Conservation (phyloP, 805 yeast species). For the Schwanniomyces yamadae region DNA sequence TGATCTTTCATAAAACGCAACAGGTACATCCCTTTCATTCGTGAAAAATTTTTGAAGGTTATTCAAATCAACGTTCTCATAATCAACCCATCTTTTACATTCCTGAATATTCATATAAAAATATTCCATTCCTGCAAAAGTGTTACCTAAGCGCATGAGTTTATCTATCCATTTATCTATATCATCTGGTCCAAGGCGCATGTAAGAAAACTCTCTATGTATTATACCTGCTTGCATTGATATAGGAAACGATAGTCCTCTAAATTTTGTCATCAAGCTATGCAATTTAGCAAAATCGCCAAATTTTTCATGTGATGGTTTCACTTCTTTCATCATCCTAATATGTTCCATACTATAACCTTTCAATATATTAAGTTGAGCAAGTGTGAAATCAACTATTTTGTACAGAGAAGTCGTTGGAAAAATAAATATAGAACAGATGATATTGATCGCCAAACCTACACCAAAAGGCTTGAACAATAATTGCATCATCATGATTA, state of each 20-base stretch:
- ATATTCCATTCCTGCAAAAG: constrained; percentile 24
- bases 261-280: constrained; percentile 16
- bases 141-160: constrained; percentile 20
- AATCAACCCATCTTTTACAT: constrained; percentile 20
- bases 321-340: constrained; percentile 21
- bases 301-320: constrained; percentile 25
- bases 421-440: constrained; percentile 19
- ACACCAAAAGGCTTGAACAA: constrained; percentile 24
- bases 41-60: neutral
- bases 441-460: constrained; percentile 20
- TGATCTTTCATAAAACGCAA: constrained; percentile 1
- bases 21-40: neutral
- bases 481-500: constrained; percentile 15
- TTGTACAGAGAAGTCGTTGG: constrained; percentile 25
- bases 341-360: constrained; percentile 17
- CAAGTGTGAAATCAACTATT: constrained; percentile 11
- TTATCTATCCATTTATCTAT: constrained; percentile 22
- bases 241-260: constrained; percentile 17
- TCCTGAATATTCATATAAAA: constrained; percentile 28
- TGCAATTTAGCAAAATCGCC: constrained; percentile 19
- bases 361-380: constrained; percentile 13
- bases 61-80: constrained; percentile 10
- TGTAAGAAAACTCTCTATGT: constrained; percentile 23
- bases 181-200: constrained; percentile 27
- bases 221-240: constrained; percentile 18